Conservation (phyloP, 2,329 filamentous ascomycete genomes). For the Fusarium pseudograminearum region DNA sequence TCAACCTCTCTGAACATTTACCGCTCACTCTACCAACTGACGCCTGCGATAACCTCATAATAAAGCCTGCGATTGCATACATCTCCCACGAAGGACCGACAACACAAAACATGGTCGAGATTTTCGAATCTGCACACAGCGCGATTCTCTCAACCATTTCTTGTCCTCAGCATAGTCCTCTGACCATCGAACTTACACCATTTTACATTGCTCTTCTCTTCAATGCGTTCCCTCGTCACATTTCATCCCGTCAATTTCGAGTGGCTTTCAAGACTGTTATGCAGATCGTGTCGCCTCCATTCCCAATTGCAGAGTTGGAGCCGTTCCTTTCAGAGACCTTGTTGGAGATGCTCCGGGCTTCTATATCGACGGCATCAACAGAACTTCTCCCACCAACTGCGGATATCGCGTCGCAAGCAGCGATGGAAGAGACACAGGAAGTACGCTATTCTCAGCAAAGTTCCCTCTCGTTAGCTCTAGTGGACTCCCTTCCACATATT, state of each 20-base stretch:
- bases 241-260: constrained; percentile 87
- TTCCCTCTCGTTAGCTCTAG: constrained; percentile 78
- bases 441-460: constrained; percentile 79
- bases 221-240: constrained; percentile 79
- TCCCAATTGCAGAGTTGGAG: constrained; percentile 76
- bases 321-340: constrained; percentile 84
- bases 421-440: constrained; percentile 41
- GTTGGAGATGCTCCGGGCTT: constrained; percentile 79
- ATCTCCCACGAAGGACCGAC: constrained; percentile 64
- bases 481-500: constrained; percentile 83
- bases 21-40: constrained; percentile 75
- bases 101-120: constrained; percentile 61
- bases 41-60: constrained; percentile 77
- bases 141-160: constrained; percentile 84
- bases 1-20: constrained; percentile 88
- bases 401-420: constrained; percentile 52
- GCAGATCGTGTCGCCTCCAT: constrained; percentile 84
- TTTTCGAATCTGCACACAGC: constrained; percentile 92
- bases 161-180: constrained; percentile 78
- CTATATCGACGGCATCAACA: constrained; percentile 65
- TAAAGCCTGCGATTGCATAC: constrained; percentile 80
- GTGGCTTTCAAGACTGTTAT: constrained; percentile 88
- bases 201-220: constrained; percentile 88
- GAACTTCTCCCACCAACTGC: constrained; percentile 56
- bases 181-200: constrained; percentile 79